These are phyloP conservation scores for Aspergillus floridensis DNA, from an alignment of 2,329 filamentous ascomycete species.

Conservation along the genomic window DNA sequence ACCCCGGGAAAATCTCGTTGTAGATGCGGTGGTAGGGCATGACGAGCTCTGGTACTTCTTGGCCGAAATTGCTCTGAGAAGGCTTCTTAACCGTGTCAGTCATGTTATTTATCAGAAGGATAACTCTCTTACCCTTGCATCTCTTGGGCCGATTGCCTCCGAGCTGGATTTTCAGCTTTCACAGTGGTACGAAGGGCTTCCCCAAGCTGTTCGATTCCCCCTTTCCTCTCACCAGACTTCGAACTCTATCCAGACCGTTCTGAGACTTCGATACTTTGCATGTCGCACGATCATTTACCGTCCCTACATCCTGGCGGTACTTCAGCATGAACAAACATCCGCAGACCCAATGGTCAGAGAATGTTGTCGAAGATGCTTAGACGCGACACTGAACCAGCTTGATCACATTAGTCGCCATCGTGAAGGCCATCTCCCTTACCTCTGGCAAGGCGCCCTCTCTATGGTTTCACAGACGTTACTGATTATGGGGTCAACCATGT, in stretches of 20 bases:
- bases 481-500: slow-evolving; percentile 83
- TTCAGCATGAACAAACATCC: slow-evolving; percentile 72
- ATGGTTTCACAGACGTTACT: slow-evolving; percentile 79
- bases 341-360: slow-evolving; percentile 71
- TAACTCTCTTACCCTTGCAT: slow-evolving; percentile 67
- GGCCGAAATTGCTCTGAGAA: slow-evolving; percentile 74
- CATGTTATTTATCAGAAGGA: slow-evolving; percentile 77
- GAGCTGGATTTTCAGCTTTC: slow-evolving; percentile 79
- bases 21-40: slow-evolving; percentile 59
- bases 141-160: slow-evolving; percentile 72
- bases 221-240: slow-evolving; percentile 65
- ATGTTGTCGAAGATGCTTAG: slow-evolving; percentile 76
- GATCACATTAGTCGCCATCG: slow-evolving; percentile 78
- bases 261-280: slow-evolving; percentile 77
- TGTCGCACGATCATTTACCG: slow-evolving; percentile 84
- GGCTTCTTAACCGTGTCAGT: slow-evolving; percentile 74
- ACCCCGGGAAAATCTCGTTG: slow-evolving; percentile 2
- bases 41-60: slow-evolving; percentile 86
- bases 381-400: slow-evolving; percentile 74
- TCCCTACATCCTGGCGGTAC: slow-evolving; percentile 75
- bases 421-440: slow-evolving; percentile 78
- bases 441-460: slow-evolving; percentile 80
- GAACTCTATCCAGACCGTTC: slow-evolving; percentile 74
- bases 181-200: slow-evolving; percentile 81
- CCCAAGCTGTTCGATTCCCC: slow-evolving; percentile 72